These are phyloP conservation scores for Limnomonas spitsbergensis DNA, from an alignment of 139 green algal genomes.

Conservation along the genomic window DNA sequence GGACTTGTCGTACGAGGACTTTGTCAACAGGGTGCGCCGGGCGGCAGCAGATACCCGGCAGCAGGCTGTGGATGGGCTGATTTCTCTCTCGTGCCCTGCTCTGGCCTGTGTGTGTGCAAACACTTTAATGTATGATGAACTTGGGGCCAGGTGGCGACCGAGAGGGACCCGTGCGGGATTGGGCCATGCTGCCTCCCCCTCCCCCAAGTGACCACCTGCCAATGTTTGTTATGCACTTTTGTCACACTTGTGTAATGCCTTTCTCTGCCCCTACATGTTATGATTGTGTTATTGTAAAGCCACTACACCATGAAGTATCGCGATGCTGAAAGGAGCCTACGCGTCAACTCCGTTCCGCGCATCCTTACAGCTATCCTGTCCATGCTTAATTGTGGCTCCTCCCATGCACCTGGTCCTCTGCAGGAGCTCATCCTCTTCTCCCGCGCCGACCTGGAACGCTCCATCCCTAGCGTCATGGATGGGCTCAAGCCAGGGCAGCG, in stretches of 20 bases:
- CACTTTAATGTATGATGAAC: too few species aligned
- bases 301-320: too few species aligned
- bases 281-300: too few species aligned
- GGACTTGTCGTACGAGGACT: conserved; percentile 88
- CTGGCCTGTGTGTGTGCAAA: neutral
- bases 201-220: too few species aligned
- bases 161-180: too few species aligned
- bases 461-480: conserved; percentile 94
- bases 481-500: conserved; percentile 97
- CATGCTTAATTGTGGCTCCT: neutral
- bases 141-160: too few species aligned
- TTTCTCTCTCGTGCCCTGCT: neutral
- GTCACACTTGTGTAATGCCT: too few species aligned
- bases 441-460: conserved; percentile 89
- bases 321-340: too few species aligned
- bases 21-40: conserved; percentile 87
- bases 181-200: too few species aligned
- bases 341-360: too few species aligned
- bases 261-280: too few species aligned
- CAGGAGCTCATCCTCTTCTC: conserved; percentile 92
- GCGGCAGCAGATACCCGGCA: neutral
- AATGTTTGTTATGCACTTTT: too few species aligned
- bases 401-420: neutral
- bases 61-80: neutral
- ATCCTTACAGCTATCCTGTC: neutral